These are phyloP conservation scores for Boletus calvinii DNA, from an alignment of 1,284 basidiomycete genomes.

Conservation along the genomic window DNA sequence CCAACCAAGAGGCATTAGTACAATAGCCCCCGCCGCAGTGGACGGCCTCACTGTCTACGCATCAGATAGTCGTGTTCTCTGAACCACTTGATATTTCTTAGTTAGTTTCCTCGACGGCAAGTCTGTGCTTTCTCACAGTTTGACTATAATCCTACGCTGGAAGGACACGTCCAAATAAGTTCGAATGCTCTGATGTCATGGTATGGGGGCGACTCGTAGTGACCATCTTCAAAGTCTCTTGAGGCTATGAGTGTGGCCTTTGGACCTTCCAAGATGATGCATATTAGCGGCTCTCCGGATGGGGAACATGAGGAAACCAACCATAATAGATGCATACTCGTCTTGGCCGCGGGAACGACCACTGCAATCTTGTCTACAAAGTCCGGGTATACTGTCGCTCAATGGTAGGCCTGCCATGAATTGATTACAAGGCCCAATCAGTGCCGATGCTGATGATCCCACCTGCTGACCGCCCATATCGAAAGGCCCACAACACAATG, in stretches of 20 bases:
- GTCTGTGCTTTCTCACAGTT: too few relatives aligned
- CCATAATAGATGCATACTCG: slow-evolving; percentile 57
- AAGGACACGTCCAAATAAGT: slow-evolving; percentile 47
- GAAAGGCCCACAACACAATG: slow-evolving; percentile 55
- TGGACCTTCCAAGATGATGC: slow-evolving; percentile 56
- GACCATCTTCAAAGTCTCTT: slow-evolving; percentile 53
- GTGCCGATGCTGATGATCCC: background rate
- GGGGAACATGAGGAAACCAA: slow-evolving; percentile 20
- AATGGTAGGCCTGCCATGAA: slow-evolving; percentile 49
- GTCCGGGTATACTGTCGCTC: slow-evolving; percentile 58
- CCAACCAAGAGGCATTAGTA: slow-evolving; percentile 24
- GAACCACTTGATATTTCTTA: slow-evolving; percentile 45
- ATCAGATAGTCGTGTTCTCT: slow-evolving; percentile 46
- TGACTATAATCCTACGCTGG: too few relatives aligned
- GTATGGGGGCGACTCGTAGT: slow-evolving; percentile 48
- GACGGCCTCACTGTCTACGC: slow-evolving; percentile 36
- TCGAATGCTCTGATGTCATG: slow-evolving; percentile 53
- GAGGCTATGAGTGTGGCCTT: slow-evolving; percentile 52
- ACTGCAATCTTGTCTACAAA: slow-evolving; percentile 46
- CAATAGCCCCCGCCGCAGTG: too few relatives aligned
- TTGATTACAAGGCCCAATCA: background rate
- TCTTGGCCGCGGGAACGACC: slow-evolving; percentile 39
- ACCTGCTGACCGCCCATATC: slow-evolving; percentile 62
- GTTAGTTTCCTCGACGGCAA: too few relatives aligned
- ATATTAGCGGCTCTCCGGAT: background rate